These are phyloP conservation scores for Globisporangium spiculum DNA, from an alignment of 352 stramenopile species.

Conservation along the genomic window DNA sequence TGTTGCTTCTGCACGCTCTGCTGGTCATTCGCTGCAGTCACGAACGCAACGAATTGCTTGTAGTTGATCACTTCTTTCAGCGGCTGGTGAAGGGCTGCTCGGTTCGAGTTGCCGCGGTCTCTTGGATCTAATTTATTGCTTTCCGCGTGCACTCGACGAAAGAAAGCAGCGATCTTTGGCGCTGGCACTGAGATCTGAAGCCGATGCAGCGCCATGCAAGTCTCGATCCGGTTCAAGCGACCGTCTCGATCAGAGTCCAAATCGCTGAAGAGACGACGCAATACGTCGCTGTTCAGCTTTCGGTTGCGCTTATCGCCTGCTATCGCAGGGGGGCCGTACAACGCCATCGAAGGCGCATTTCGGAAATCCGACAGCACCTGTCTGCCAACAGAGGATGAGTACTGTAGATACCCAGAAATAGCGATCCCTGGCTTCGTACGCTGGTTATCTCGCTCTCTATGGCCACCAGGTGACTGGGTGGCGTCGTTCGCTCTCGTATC, in stretches of 20 bases:
- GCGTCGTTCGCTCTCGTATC: not conserved
- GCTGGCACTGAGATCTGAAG: slow-evolving; percentile 62
- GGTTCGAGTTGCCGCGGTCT: slow-evolving; percentile 6
- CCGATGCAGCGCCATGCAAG: slow-evolving; percentile 66
- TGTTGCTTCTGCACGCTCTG: slow-evolving; percentile 21
- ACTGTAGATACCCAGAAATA: not conserved
- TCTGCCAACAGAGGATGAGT: slow-evolving; percentile 46
- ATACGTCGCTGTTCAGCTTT: slow-evolving; percentile 45
- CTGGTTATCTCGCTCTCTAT: not conserved
- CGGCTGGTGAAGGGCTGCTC: slow-evolving; percentile 20
- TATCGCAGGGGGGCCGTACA: slow-evolving; percentile 44
- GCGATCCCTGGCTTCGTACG: not conserved
- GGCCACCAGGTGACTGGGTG: too few species aligned
- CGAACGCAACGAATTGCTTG: slow-evolving; percentile 73
- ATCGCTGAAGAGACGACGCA: slow-evolving; percentile 78
- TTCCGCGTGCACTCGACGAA: slow-evolving; percentile 42
- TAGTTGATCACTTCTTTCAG: slow-evolving; percentile 72
- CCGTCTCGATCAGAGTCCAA: slow-evolving; percentile 67
- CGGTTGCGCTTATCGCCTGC: not conserved
- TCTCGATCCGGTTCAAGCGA: slow-evolving; percentile 69
- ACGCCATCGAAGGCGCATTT: slow-evolving; percentile 54
- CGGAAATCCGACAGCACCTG: slow-evolving; percentile 72
- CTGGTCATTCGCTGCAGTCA: slow-evolving; percentile 46
- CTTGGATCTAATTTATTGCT: not conserved
- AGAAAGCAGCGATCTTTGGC: slow-evolving; percentile 62